Percentiles rank a stretch among this genome's conserved stretches.
These are phyloP conservation scores for Lepraria neglecta DNA, from an alignment of 495 filamentous ascomycete species.

Conservation along the genomic window DNA sequence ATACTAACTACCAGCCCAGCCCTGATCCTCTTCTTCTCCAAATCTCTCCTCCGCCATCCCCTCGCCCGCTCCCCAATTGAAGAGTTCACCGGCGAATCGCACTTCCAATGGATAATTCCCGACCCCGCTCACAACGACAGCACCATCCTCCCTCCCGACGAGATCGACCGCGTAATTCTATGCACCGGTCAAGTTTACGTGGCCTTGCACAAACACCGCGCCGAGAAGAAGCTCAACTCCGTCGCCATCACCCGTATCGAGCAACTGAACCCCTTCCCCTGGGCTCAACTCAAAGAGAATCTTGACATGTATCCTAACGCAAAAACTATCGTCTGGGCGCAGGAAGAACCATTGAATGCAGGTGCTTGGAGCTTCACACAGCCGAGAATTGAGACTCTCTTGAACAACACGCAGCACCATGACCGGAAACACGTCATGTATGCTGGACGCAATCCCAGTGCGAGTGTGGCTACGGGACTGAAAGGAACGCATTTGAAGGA, in stretches of 20 bases:
- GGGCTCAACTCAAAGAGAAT: slow-evolving; percentile 92
- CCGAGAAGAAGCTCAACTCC: slow-evolving; percentile 73
- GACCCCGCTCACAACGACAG: slow-evolving; percentile 72
- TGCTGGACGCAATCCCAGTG: slow-evolving; percentile 83
- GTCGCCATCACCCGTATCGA: slow-evolving; percentile 92
- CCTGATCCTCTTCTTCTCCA: slow-evolving; percentile 95
- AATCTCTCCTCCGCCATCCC: slow-evolving; percentile 87
- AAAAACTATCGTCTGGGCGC: slow-evolving; percentile 89
- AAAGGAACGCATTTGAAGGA: slow-evolving; percentile 88
- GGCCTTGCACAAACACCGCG: slow-evolving; percentile 83
- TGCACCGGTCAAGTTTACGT: slow-evolving; percentile 94
- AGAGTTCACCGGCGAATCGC: slow-evolving; percentile 80
- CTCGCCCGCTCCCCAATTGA: slow-evolving; percentile 81
- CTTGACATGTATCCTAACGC: slow-evolving; percentile 93
- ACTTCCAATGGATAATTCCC: slow-evolving; percentile 93
- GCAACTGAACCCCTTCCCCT: slow-evolving; percentile 98
- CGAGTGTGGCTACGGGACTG: slow-evolving; percentile 85
- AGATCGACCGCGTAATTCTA: slow-evolving; percentile 90
- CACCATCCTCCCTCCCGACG: slow-evolving; percentile 66
- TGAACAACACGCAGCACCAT: slow-evolving; percentile 87
- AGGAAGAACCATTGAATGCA: slow-evolving; percentile 96
- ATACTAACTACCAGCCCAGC: slow-evolving; percentile 51
- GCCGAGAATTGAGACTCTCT: slow-evolving; percentile 89
- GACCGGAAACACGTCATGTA: slow-evolving; percentile 94
- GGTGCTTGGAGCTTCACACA: slow-evolving; percentile 93